Conservation (phyloP, 768 basidiomycete genomes). For the Sistotremastrum suecicum region DNA sequence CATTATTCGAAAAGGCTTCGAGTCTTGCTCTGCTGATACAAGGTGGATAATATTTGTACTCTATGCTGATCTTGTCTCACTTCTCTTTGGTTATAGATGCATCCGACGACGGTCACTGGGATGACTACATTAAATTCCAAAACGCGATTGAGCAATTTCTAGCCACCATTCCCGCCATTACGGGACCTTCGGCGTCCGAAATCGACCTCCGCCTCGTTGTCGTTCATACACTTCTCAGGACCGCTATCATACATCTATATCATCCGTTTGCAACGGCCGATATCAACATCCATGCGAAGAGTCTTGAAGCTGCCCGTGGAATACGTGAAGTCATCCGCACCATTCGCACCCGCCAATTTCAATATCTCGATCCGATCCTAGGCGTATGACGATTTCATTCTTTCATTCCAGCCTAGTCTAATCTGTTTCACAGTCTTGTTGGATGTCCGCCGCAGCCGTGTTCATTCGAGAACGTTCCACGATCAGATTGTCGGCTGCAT, state of each 20-base stretch:
- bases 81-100: conserved; percentile 2
- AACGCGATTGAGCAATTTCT: conserved; percentile 49
- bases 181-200: conserved; percentile 38
- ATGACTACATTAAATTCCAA: conserved; percentile 50
- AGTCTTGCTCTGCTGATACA: conserved; percentile 12
- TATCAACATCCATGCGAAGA: conserved; percentile 48
- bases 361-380: conserved; percentile 65
- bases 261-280: conserved; percentile 47
- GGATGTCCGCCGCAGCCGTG: conserved; percentile 24
- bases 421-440: conserved; percentile 19
- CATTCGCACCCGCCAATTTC: conserved; percentile 48
- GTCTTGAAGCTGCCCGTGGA: conserved; percentile 46
- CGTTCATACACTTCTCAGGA: conserved; percentile 52
- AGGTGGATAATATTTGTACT: not conserved
- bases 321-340: conserved; percentile 48
- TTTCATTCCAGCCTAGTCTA: not conserved
- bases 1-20: conserved; percentile 57
- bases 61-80: conserved; percentile 5
- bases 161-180: conserved; percentile 46
- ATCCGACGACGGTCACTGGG: conserved; percentile 27
- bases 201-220: conserved; percentile 47
- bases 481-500: conserved; percentile 3
- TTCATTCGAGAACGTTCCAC: conserved; percentile 20
- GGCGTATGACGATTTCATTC: conserved; percentile 33
- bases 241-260: conserved; percentile 52